These are phyloP conservation scores for Fusarium sp. DNA, from an alignment of 2,329 filamentous ascomycete genomes.

Conservation along the genomic window DNA sequence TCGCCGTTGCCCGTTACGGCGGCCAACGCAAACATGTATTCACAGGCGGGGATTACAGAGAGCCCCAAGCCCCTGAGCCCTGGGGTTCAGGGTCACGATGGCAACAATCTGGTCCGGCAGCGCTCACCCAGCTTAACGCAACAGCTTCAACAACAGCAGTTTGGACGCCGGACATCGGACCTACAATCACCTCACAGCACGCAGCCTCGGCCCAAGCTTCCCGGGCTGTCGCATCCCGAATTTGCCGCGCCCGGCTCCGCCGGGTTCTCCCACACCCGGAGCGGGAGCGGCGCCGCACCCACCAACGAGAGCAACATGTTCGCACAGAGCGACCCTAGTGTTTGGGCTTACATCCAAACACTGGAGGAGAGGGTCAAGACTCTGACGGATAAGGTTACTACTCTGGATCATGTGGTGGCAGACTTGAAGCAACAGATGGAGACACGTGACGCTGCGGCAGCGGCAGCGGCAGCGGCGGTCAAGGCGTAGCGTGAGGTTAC, in stretches of 20 bases:
- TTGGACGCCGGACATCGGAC: constrained; percentile 63
- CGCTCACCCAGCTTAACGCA: constrained; percentile 71
- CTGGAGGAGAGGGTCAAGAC: constrained; percentile 65
- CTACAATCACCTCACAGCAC: constrained; percentile 61
- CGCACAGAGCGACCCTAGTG: constrained; percentile 64
- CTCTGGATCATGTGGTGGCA: constrained; percentile 48
- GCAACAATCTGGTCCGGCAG: constrained; percentile 60
- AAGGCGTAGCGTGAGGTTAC: constrained; percentile 33
- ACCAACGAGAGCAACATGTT: constrained; percentile 72
- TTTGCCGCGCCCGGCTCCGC: constrained; percentile 46
- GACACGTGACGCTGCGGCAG: constrained; percentile 41
- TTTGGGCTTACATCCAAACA: constrained; percentile 76
- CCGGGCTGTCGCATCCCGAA: constrained; percentile 49
- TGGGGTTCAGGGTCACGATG: constrained; percentile 62
- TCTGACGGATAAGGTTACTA: constrained; percentile 48
- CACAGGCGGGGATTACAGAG: constrained; percentile 78
- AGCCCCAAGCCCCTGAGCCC: constrained; percentile 85
- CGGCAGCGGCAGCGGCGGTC: constrained; percentile 22
- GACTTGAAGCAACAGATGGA: constrained; percentile 49
- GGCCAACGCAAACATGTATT: constrained; percentile 68
- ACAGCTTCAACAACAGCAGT: constrained; percentile 69
- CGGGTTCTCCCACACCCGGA: constrained; percentile 46
- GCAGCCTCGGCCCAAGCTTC: constrained; percentile 52
- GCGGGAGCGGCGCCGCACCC: constrained; percentile 61
- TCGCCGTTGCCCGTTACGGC: constrained; percentile 57